phyloP scores from a whole-genome alignment of 305 asterid species.

The Andrographis paniculata region DNA sequence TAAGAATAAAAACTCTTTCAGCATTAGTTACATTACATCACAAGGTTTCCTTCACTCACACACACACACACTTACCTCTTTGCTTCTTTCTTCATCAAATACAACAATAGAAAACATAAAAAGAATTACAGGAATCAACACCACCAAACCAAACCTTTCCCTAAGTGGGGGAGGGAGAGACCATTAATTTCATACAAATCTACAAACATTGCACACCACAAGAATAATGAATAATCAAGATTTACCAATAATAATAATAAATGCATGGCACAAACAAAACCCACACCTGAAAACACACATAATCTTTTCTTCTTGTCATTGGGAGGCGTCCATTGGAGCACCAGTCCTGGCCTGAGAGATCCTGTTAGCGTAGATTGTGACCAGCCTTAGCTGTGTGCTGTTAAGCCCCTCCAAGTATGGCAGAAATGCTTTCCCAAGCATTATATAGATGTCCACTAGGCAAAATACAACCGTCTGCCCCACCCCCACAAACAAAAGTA shows the following conservation, averaged over 20 bases:
- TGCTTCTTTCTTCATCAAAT: constrained; percentile 6
- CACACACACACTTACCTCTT: constrained; percentile 10
- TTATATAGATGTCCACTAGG: constrained; percentile 88
- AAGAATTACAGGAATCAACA: constrained; percentile 23
- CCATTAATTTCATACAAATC: constrained; percentile 24
- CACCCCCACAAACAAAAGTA: background rate
- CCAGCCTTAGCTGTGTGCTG: constrained; percentile 83
- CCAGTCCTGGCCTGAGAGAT: constrained; percentile 98
- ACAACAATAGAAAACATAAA: constrained; percentile 18
- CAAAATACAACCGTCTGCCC: constrained; percentile 97
- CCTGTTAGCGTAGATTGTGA: constrained; percentile 91
- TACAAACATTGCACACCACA: constrained; percentile 19
- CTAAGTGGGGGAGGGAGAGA: constrained; percentile 3
- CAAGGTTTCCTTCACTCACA: constrained; percentile 20
- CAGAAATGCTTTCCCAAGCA: constrained; percentile 91
- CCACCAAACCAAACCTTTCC: too few species aligned
- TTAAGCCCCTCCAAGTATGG: constrained; percentile 94
- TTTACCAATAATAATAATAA: constrained; percentile 22
- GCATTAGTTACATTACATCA: constrained; percentile 7
- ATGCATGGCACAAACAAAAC: constrained; percentile 7
- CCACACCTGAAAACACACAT: too few species aligned
- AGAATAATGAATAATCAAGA: background rate
- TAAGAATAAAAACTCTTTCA: too few species aligned
- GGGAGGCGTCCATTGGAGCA: constrained; percentile 39
- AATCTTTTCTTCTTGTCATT: constrained; percentile 17